Conservation (phyloP, 2,329 filamentous ascomycete genomes). For the Phyllosticta paracitricarpa region DNA sequence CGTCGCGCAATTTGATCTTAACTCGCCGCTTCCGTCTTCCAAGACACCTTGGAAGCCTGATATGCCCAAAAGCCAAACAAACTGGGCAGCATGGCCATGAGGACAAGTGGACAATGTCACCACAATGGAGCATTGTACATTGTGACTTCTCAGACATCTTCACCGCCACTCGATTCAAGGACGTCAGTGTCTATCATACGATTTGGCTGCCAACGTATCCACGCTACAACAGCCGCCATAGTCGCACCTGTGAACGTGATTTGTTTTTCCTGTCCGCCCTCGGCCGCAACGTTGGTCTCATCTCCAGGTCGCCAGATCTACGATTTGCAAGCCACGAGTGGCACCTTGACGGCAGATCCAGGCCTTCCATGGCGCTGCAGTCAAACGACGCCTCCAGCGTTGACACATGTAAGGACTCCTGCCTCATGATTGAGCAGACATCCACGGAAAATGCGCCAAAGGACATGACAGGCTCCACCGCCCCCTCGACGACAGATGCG, state of each 20-base stretch:
- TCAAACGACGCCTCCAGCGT: neutral
- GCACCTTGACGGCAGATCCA: neutral
- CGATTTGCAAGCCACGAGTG: neutral
- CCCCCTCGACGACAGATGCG: neutral
- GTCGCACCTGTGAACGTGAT: neutral
- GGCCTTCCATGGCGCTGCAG: neutral
- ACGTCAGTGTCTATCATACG: neutral
- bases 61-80: neutral
- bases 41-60: neutral
- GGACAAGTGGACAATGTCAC: neutral
- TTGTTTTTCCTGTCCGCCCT: neutral
- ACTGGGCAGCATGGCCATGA: neutral
- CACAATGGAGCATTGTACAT: neutral
- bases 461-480: neutral
- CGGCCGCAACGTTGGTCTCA: neutral
- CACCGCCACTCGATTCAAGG: neutral
- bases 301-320: neutral
- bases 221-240: neutral
- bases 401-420: neutral
- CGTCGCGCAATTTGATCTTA: neutral
- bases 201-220: neutral
- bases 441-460: neutral
- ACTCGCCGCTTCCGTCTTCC: neutral
- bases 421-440: neutral
- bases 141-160: neutral